Conservation (phyloP, 495 filamentous ascomycete genomes). For the Massariosphaeria phaeospora region DNA sequence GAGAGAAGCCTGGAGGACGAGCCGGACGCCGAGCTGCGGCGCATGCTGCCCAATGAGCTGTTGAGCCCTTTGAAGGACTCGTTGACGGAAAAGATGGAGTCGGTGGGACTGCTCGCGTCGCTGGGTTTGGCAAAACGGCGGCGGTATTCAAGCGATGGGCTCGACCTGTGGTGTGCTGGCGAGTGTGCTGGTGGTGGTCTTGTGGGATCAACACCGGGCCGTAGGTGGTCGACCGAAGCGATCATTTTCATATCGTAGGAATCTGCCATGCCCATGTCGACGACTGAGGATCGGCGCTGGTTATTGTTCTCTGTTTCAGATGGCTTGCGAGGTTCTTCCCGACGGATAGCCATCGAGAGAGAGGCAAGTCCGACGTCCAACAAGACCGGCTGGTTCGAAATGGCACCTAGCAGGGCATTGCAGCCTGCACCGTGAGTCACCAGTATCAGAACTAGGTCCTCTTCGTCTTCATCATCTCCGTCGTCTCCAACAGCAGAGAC, state of each 20-base stretch:
- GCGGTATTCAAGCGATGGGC: slow-evolving; percentile 20
- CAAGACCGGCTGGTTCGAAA: slow-evolving; percentile 83
- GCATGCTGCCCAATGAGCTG: slow-evolving; percentile 37
- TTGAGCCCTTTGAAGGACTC: slow-evolving; percentile 23
- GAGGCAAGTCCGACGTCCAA: slow-evolving; percentile 86
- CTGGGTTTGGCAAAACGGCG: slow-evolving; percentile 14
- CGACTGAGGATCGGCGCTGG: slow-evolving; percentile 27
- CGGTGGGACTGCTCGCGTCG: slow-evolving; percentile 16
- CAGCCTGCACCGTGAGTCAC: slow-evolving; percentile 98
- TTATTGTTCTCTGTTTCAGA: slow-evolving; percentile 7
- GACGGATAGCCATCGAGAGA: slow-evolving; percentile 80
- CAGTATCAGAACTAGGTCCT: slow-evolving; percentile 77
- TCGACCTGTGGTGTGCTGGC: slow-evolving; percentile 11
- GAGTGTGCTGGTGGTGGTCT: slow-evolving; percentile 26
- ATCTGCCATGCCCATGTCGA: slow-evolving; percentile 46
- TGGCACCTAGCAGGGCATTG: slow-evolving; percentile 87
- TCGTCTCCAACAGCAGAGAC: not conserved
- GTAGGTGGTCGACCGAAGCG: slow-evolving; percentile 77
- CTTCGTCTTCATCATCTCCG: slow-evolving; percentile 52
- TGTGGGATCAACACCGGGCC: slow-evolving; percentile 44
- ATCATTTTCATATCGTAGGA: slow-evolving; percentile 72
- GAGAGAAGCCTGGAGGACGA: slow-evolving; percentile 18
- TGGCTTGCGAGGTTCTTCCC: slow-evolving; percentile 42
- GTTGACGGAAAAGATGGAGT: slow-evolving; percentile 7
- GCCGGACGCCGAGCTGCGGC: slow-evolving; percentile 31